These are phyloP conservation scores for Omphalotus olearius DNA, from an alignment of 1,284 basidiomycete genomes.

Conservation along the genomic window DNA sequence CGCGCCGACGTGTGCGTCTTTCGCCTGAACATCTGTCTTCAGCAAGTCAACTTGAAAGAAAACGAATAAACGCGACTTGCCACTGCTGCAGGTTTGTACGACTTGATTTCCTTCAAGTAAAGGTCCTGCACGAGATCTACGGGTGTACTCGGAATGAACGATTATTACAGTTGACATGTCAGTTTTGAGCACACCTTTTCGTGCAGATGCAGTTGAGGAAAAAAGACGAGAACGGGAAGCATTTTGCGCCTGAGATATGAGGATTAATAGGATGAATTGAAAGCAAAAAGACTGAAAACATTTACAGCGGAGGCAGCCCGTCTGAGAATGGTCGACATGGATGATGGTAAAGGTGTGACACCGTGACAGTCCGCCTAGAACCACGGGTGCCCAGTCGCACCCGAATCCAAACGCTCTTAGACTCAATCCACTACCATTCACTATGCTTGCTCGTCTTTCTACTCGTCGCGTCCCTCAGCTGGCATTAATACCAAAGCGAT, in stretches of 20 bases:
- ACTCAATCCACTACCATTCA: conserved; percentile 22
- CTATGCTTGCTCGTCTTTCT: conserved; percentile 46
- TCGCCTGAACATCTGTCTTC: conserved; percentile 43
- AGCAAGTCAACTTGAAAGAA: background rate
- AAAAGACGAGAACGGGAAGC: conserved; percentile 50
- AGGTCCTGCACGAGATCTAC: conserved; percentile 91
- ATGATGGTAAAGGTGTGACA: conserved; percentile 35
- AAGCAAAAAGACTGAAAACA: conserved; percentile 16
- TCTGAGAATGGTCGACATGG: conserved; percentile 60
- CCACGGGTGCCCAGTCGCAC: background rate
- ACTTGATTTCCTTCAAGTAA: conserved; percentile 87
- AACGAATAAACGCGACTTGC: conserved; percentile 35
- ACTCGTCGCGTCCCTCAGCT: conserved; percentile 41
- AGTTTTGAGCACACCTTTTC: conserved; percentile 51
- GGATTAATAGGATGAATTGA: background rate
- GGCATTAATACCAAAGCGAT: conserved; percentile 32
- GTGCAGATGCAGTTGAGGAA: conserved; percentile 59
- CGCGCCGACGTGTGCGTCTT: conserved; percentile 78
- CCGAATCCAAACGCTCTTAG: background rate
- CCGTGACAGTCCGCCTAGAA: conserved; percentile 24
- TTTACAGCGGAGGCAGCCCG: conserved; percentile 48
- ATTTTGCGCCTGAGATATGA: conserved; percentile 31
- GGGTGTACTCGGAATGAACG: conserved; percentile 34
- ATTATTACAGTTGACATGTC: background rate
- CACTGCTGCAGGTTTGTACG: conserved; percentile 69